Evolutionary conservation across 2,329 filamentous ascomycete species (phyloP).

Genomic region (Fusarium sp.): DNA sequence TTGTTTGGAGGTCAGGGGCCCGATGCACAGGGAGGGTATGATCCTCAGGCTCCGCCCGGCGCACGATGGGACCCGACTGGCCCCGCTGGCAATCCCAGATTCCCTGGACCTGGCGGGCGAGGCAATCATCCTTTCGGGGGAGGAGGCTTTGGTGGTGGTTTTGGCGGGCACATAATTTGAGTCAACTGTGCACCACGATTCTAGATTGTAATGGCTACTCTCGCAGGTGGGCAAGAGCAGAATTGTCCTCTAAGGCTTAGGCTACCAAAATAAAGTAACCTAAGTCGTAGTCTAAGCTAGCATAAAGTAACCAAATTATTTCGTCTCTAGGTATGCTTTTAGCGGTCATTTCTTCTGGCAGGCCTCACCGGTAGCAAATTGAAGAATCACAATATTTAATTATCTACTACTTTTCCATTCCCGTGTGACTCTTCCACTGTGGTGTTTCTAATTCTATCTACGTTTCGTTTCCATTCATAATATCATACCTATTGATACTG

Average conservation of each 20-base stretch:
- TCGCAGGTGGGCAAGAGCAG: too few relatives aligned
- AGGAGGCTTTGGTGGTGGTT: slow-evolving; percentile 49
- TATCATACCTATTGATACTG: slow-evolving; percentile 8
- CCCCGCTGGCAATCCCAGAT: slow-evolving; percentile 67
- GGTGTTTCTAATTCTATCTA: slow-evolving; percentile 39
- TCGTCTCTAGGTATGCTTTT: too few relatives aligned
- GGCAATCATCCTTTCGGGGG: slow-evolving; percentile 55
- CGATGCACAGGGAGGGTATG: slow-evolving; percentile 52
- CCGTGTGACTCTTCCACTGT: background rate
- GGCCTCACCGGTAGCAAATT: background rate
- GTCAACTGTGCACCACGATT: background rate
- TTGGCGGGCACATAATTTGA: slow-evolving; percentile 45
- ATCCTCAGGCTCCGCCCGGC: slow-evolving; percentile 84
- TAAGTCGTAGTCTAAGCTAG: too few relatives aligned
- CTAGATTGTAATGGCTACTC: background rate
- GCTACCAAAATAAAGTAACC: too few relatives aligned
- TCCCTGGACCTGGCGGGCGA: slow-evolving; percentile 57
- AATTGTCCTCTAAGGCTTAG: too few relatives aligned
- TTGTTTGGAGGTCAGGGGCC: slow-evolving; percentile 68
- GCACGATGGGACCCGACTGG: slow-evolving; percentile 91
- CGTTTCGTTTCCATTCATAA: slow-evolving; percentile 39
- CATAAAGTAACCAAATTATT: too few relatives aligned
- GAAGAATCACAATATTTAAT: slow-evolving; percentile 24
- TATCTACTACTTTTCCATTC: background rate
- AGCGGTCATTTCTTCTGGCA: too few relatives aligned